phyloP scores from a whole-genome alignment of 179 eudicot species.

The Beta corolliflora region DNA sequence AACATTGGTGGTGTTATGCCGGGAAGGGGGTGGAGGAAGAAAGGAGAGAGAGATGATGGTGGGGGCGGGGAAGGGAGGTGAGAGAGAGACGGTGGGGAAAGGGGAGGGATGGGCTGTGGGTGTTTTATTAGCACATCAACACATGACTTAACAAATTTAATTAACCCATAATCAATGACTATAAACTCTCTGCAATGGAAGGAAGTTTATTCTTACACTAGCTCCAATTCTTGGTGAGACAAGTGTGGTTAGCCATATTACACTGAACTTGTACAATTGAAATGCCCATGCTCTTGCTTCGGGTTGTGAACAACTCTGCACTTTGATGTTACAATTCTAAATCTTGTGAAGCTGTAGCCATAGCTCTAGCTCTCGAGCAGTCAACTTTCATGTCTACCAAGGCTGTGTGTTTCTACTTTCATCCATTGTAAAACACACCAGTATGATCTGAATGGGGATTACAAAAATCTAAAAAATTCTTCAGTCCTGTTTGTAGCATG shows the following conservation, averaged over 20 bases:
- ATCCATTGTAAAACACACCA: background rate
- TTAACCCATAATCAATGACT: no score
- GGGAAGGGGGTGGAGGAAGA: no score
- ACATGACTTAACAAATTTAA: no score
- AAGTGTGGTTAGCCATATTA: background rate
- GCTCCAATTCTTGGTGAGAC: background rate
- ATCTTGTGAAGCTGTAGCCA: background rate
- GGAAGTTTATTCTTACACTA: background rate
- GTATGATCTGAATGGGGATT: background rate
- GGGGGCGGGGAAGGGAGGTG: no score
- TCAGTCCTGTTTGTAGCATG: background rate
- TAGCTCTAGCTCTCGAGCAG: background rate
- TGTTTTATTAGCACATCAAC: no score
- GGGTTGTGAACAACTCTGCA: background rate
- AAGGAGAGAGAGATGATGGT: no score
- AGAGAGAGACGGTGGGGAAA: no score
- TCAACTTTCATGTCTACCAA: background rate
- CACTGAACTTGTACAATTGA: background rate
- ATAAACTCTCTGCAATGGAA: no score
- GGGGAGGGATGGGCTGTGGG: no score
- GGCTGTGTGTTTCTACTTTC: background rate
- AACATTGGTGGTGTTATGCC: no score
- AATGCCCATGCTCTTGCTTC: background rate
- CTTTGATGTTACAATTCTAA: background rate
- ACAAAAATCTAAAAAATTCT: no score